Base-by-base conservation (phyloP, 2,329 filamentous ascomycete genomes). In the Sporothrix mexicana region DNA sequence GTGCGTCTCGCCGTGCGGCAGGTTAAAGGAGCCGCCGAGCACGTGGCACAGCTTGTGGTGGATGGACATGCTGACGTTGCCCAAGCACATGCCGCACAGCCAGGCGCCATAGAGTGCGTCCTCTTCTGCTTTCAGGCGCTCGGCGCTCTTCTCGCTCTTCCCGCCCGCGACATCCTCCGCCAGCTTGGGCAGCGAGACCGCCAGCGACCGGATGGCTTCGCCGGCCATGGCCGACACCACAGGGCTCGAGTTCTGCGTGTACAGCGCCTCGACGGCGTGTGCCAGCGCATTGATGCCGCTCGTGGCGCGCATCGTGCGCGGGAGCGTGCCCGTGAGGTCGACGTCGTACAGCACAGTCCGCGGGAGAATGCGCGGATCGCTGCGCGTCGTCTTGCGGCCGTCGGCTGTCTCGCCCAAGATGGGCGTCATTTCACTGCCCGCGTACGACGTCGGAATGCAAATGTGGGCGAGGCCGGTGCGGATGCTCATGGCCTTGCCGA, bases 21-120 rank as follows among this genome's bases (percentile, higher is more conserved):
- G 83, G 74, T 87, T 85, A 79, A 91, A 90, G 76, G 84, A 87
- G 8, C 90, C 90, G 30, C 89, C 90, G 0, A 91, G 82, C 0
- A 87, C 88, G 77, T 92, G 90, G 80, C 89, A 91, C 1, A 92
- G 84, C 78, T 92, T 92, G 80, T 92, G 90, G 77, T 92, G 90
- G 15, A 92, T 84, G 2, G 88, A 85, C 88, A 91, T 91, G 70
- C 85, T 85, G 2, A 88, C 87, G 73, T 82, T 86, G 6, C 88
- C 89, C 0, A 91, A 83, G 76, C 87, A 90, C 30, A 83, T 85
- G 45, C 88, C 88, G 76, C 88, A 91, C 0, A 91, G 85, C 88
- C 88, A 91, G 51, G 90, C 89, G 25, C 89, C 90, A 77, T 91
- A 90, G 1, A 88, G 84, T 15, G 88, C 88, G 2, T 79, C 79